Conservation (phyloP, 1,139 yeast species). For the Hyphopichia wangnamkhiaoensis region DNA sequence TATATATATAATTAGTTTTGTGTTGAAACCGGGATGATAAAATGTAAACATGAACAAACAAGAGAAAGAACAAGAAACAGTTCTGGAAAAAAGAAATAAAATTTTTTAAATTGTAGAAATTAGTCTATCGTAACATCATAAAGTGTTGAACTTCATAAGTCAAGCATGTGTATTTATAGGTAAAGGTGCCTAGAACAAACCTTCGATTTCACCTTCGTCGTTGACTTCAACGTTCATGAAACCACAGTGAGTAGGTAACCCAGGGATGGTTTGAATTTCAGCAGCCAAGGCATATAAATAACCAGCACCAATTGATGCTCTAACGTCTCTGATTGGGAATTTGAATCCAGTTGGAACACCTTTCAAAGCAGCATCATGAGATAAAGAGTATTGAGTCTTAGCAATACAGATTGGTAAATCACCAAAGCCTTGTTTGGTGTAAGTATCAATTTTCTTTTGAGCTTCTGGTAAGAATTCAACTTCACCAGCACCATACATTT, state of each 20-base stretch:
- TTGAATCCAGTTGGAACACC: constrained; percentile 95
- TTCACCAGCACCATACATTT: constrained; percentile 93
- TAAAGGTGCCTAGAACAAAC: constrained; percentile 80
- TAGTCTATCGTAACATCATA: constrained; percentile 13
- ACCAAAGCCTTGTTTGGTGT: constrained; percentile 88
- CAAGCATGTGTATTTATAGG: too few relatives aligned
- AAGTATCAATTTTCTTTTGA: constrained; percentile 75
- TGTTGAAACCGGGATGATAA: constrained; percentile 13
- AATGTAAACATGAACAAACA: constrained; percentile 2
- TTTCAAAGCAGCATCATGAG: constrained; percentile 90
- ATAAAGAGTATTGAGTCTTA: constrained; percentile 94
- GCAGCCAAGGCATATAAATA: constrained; percentile 96
- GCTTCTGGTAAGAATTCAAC: constrained; percentile 89
- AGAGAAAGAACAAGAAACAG: constrained; percentile 4
- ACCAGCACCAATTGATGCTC: constrained; percentile 96
- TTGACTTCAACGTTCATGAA: constrained; percentile 96
- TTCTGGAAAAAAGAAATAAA: neutral
- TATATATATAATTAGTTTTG: constrained; percentile 4
- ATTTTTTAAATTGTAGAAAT: neutral
- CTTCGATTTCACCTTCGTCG: constrained; percentile 92
- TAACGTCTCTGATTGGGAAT: constrained; percentile 91
- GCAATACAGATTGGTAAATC: constrained; percentile 95
- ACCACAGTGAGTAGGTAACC: constrained; percentile 94
- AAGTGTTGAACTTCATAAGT: constrained; percentile 21
- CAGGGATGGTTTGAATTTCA: constrained; percentile 96